These are phyloP conservation scores for Vitis rotundifolia DNA, from an alignment of 164 flowering plant genomes.

Conservation along the genomic window DNA sequence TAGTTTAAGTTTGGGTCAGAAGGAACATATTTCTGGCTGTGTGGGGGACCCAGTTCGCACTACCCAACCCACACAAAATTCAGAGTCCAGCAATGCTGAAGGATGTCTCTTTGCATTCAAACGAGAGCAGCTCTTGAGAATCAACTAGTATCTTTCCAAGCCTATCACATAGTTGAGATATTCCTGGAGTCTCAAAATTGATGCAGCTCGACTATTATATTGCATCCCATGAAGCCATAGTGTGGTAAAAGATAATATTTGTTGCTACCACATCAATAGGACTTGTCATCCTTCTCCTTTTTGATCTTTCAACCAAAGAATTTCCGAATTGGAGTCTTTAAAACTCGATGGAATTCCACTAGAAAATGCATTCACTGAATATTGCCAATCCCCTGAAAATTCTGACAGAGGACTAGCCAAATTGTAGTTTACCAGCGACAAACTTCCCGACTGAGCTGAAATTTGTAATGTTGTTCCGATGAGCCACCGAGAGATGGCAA, in stretches of 20 bases:
- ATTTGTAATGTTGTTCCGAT: constrained; percentile 34
- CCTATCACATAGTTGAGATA: constrained; percentile 56
- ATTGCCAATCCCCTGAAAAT: constrained; percentile 49
- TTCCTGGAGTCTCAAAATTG: constrained; percentile 41
- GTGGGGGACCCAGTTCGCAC: constrained; percentile 56
- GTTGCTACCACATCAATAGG: constrained; percentile 51
- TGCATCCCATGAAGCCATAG: constrained; percentile 85
- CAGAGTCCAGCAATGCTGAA: constrained; percentile 49
- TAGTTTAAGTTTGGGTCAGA: too few species aligned
- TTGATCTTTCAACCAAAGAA: constrained; percentile 65
- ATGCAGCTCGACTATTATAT: constrained; percentile 67
- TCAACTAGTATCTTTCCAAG: constrained; percentile 46
- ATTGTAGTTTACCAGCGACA: constrained; percentile 49
- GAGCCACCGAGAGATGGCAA: constrained; percentile 61
- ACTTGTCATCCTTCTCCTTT: constrained; percentile 53
- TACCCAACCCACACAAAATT: constrained; percentile 79
- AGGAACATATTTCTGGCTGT: constrained; percentile 49
- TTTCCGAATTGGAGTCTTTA: constrained; percentile 33
- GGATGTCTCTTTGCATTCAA: constrained; percentile 53
- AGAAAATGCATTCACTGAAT: constrained; percentile 43
- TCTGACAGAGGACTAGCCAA: constrained; percentile 59
- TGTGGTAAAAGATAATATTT: constrained; percentile 39
- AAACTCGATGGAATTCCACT: constrained; percentile 57
- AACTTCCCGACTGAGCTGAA: constrained; percentile 48
- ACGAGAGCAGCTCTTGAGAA: constrained; percentile 52